Percentiles rank a stretch among this genome's conserved stretches.
Conservation (phyloP, 176 grass and related monocot species). For the Dactylis glomerata region DNA sequence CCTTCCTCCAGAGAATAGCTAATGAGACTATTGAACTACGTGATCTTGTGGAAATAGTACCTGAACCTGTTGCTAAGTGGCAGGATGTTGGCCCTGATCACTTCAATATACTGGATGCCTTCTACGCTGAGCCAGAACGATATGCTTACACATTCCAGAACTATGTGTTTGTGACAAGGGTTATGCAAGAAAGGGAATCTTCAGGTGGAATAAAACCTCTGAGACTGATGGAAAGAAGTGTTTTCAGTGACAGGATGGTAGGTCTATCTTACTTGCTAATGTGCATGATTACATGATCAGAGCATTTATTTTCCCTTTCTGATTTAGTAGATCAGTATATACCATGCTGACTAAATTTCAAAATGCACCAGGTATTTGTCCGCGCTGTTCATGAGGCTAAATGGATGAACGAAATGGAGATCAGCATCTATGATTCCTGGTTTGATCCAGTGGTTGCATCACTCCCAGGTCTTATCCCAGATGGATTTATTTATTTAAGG, state of each 20-base stretch:
- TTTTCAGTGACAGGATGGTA: constrained; percentile 99
- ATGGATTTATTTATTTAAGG: constrained; percentile 95
- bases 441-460: constrained; percentile 94
- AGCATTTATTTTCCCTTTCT: not conserved
- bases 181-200: constrained; percentile 99
- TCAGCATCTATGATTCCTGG: constrained; percentile 98
- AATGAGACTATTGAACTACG: constrained; percentile 94
- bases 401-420: constrained; percentile 99
- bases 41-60: constrained; percentile 95
- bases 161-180: constrained; percentile 97
- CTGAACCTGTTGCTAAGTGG: constrained; percentile 90
- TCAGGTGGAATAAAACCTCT: constrained; percentile 86
- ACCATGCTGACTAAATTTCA: not conserved
- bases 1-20: constrained; percentile 91
- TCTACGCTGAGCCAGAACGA: constrained; percentile 82
- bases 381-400: constrained; percentile 96
- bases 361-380: constrained; percentile 70
- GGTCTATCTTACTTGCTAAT: constrained; percentile 27
- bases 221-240: constrained; percentile 97
- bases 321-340: not conserved
- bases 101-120: constrained; percentile 93
- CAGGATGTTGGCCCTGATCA: constrained; percentile 96
- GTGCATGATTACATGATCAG: not conserved
- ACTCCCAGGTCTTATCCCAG: constrained; percentile 87
- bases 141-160: constrained; percentile 99